Conservation (phyloP, 371 early-diverging fungal genomes). For the Thermomucor indicae-seudaticae region DNA sequence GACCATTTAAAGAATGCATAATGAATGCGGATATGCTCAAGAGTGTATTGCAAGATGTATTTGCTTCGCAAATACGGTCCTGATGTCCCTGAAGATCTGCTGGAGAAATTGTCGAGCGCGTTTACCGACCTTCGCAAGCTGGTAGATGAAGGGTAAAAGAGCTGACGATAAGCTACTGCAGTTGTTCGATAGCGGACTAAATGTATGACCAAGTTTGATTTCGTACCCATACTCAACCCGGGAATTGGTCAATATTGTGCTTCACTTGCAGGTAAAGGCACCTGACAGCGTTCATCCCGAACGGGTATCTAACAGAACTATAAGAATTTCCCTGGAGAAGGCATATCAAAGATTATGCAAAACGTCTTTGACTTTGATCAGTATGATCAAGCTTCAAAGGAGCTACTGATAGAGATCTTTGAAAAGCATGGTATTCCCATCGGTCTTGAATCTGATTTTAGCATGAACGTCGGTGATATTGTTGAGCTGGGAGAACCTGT, state of each 20-base stretch:
- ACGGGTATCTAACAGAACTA: neutral
- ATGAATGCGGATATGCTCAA: too few relatives aligned
- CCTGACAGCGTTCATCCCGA: neutral
- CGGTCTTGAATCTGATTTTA: conserved; percentile 70
- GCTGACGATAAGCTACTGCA: neutral
- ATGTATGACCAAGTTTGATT: conserved; percentile 35
- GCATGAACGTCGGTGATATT: conserved; percentile 57
- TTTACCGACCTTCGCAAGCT: conserved; percentile 74
- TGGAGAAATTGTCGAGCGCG: conserved; percentile 63
- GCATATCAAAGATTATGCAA: conserved; percentile 67
- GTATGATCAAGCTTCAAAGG: conserved; percentile 62
- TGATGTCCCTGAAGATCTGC: conserved; percentile 61
- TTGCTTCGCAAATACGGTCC: conserved; percentile 74
- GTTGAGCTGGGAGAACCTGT: conserved; percentile 50
- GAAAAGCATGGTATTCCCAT: conserved; percentile 78
- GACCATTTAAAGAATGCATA: too few relatives aligned
- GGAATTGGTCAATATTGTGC: conserved; percentile 78
- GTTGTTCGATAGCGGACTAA: neutral
- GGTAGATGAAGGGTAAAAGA: conserved; percentile 64
- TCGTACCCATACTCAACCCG: conserved; percentile 87
- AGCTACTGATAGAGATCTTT: conserved; percentile 68
- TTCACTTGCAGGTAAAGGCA: conserved; percentile 62
- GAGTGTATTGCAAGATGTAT: conserved; percentile 33
- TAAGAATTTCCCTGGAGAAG: conserved; percentile 65
- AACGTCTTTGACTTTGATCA: conserved; percentile 88